Evolutionary conservation across 2,329 filamentous ascomycete genomes (phyloP).

Genomic region (Blumeria graminis): DNA sequence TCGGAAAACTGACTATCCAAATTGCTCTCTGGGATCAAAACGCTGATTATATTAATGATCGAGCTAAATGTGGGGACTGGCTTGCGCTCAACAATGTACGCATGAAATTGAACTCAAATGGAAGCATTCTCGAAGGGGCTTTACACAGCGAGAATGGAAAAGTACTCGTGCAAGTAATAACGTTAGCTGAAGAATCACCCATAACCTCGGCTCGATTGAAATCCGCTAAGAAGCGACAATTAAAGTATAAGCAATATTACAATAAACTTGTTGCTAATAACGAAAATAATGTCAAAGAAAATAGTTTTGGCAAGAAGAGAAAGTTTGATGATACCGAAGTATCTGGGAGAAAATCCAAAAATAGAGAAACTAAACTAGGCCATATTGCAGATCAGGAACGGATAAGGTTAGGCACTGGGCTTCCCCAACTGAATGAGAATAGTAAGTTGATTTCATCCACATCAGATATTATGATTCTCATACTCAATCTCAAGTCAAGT

Average conservation of each 20-base stretch:
- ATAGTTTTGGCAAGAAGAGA: neutral
- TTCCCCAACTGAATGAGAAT: constrained; percentile 12
- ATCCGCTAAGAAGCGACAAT: constrained; percentile 36
- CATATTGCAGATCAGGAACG: constrained; percentile 12
- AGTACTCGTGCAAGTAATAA: constrained; percentile 30
- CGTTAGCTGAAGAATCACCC: constrained; percentile 18
- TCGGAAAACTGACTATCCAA: constrained; percentile 45
- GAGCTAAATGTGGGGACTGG: constrained; percentile 34
- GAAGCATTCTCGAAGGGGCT: constrained; percentile 46
- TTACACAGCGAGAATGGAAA: constrained; percentile 21
- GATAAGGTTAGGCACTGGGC: constrained; percentile 10
- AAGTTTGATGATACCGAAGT: constrained; percentile 5
- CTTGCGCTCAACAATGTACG: constrained; percentile 49
- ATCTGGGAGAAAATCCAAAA: constrained; percentile 1
- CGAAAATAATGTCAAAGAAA: neutral
- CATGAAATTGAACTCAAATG: constrained; percentile 30
- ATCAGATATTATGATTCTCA: neutral
- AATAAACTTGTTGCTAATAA: constrained; percentile 17
- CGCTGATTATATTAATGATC: constrained; percentile 27
- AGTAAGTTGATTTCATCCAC: constrained; percentile 14
- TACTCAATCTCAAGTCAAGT: constrained; percentile 19
- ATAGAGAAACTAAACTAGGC: constrained; percentile 8
- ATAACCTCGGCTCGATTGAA: constrained; percentile 24
- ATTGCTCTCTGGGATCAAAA: constrained; percentile 50
- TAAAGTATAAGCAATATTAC: constrained; percentile 28